phyloP scores from a whole-genome alignment of 163 green algal species.

The Volvox carteri region DNA sequence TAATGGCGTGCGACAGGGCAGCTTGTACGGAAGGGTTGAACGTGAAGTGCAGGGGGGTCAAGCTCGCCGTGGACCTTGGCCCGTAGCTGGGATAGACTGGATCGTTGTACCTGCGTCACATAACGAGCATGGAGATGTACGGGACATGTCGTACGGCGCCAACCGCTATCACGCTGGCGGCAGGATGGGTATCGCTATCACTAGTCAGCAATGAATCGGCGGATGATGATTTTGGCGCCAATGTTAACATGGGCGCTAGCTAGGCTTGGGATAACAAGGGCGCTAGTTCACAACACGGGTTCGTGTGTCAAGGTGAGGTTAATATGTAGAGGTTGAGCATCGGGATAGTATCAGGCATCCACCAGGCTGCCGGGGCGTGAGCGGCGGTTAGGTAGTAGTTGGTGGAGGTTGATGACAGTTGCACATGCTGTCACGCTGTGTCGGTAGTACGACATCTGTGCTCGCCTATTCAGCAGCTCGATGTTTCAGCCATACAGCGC shows the following conservation, averaged over 20 bases:
- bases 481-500: no score
- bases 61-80: neutral
- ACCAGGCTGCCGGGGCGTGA: neutral
- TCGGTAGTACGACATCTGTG: no score
- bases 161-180: no score
- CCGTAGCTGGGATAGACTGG: neutral
- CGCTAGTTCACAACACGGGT: neutral
- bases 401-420: no score
- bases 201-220: neutral
- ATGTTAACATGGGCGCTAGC: neutral
- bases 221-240: neutral
- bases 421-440: no score
- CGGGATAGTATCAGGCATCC: neutral
- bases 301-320: no score
- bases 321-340: neutral
- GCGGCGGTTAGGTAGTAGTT: no score
- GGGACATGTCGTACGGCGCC: no score
- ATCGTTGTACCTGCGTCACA: slow-evolving; percentile 25
- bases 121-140: neutral
- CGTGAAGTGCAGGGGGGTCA: neutral
- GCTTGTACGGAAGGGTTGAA: no score
- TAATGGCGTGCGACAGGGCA: neutral
- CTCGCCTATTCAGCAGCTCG: no score
- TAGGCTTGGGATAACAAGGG: neutral
- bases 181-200: neutral